Evolutionary conservation across 2,329 filamentous ascomycete species (phyloP).

Genomic region (Sphaerulina vaccinii): DNA sequence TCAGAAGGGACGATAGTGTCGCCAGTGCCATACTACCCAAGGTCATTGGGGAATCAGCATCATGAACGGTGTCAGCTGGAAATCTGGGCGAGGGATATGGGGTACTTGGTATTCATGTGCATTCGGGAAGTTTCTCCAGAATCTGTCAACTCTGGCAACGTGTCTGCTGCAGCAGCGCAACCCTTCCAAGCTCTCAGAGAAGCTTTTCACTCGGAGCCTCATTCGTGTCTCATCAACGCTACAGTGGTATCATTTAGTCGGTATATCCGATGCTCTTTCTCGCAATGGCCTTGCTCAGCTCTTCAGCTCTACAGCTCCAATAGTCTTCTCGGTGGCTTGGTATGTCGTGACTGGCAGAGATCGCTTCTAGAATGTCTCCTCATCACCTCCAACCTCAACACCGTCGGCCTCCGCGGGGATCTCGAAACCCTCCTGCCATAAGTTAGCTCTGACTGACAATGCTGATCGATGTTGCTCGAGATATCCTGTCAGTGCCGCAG

Average conservation of each 20-base stretch:
- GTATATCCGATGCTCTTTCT: constrained; percentile 5
- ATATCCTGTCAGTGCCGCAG: too few species aligned
- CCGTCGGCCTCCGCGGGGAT: constrained; percentile 74
- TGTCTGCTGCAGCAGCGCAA: neutral
- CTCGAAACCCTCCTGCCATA: constrained; percentile 63
- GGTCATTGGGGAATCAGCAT: too few species aligned
- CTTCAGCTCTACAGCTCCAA: too few species aligned
- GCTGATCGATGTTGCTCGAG: neutral
- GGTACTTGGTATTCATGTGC: too few species aligned
- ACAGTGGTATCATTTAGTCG: constrained; percentile 16
- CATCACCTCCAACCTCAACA: constrained; percentile 58
- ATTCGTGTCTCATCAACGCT: constrained; percentile 12
- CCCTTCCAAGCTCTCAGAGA: neutral
- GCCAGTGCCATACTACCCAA: too few species aligned
- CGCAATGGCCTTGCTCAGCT: too few species aligned
- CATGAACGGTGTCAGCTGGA: too few species aligned
- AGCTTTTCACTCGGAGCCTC: constrained; percentile 5
- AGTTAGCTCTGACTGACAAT: constrained; percentile 6
- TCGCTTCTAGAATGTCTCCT: constrained; percentile 68
- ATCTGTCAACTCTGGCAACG: too few species aligned
- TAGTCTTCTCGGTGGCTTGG: too few species aligned
- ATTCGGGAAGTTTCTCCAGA: too few species aligned
- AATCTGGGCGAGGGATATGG: too few species aligned
- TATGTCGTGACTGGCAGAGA: constrained; percentile 6
- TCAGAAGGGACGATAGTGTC: too few species aligned